A percentile compares a stretch with the other conserved stretches of the same genome.
These are phyloP conservation scores for Mycena indigotica DNA, from an alignment of 768 basidiomycete species.

Conservation along the genomic window DNA sequence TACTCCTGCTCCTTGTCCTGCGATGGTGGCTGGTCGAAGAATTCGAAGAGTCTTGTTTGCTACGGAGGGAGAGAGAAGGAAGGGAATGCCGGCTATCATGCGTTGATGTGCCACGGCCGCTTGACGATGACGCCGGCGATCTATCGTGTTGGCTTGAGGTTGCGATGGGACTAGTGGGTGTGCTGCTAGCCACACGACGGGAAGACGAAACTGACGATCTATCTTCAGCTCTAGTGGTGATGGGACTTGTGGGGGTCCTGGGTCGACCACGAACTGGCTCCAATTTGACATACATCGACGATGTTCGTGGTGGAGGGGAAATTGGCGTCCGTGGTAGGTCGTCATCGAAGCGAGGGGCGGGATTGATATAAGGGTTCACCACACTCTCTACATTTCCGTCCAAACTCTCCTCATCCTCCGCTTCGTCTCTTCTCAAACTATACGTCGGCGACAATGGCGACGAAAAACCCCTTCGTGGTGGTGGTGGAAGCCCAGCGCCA, in stretches of 20 bases:
- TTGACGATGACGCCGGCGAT: background rate
- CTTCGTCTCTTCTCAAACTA: background rate
- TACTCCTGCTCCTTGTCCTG: constrained; percentile 1
- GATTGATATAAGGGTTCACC: constrained; percentile 54
- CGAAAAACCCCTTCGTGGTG: constrained; percentile 33
- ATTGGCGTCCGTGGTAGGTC: background rate
- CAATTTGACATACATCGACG: constrained; percentile 10
- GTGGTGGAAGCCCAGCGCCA: constrained; percentile 52
- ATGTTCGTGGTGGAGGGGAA: constrained; percentile 16
- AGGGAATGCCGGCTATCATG: constrained; percentile 13
- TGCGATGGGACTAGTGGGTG: constrained; percentile 1
- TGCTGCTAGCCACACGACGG: no score
- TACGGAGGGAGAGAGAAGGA: background rate
- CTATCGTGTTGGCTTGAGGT: background rate
- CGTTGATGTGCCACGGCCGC: background rate
- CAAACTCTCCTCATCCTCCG: constrained; percentile 18
- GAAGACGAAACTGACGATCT: no score
- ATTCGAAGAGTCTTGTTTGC: background rate
- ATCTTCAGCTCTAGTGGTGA: background rate
- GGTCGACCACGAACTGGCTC: background rate
- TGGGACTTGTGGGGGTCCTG: background rate
- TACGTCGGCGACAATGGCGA: constrained; percentile 13
- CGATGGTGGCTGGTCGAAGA: no score
- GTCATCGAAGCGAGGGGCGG: constrained; percentile 39
- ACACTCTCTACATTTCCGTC: no score